Evolutionary conservation across 2,329 filamentous ascomycete genomes (phyloP).

Genomic region (Pseudogymnoascus sp.): DNA sequence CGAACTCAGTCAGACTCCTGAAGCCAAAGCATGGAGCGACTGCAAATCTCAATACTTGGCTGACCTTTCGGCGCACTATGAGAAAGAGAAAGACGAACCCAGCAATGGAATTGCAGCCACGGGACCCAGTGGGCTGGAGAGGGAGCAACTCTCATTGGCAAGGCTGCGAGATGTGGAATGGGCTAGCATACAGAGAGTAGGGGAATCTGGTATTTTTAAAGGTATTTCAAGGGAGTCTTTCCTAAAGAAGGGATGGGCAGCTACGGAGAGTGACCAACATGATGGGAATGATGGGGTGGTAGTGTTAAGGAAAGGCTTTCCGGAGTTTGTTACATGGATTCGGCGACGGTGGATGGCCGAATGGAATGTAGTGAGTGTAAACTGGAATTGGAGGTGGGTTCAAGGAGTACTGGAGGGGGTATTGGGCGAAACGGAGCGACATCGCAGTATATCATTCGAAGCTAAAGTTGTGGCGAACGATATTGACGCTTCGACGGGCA

Average conservation of each 20-base stretch:
- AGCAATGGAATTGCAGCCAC: neutral
- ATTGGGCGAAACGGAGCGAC: too few relatives aligned
- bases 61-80: conserved; percentile 16
- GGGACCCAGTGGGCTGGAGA: neutral
- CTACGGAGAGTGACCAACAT: conserved; percentile 10
- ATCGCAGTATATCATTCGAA: too few relatives aligned
- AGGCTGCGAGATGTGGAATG: conserved; percentile 21
- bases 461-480: conserved; percentile 2
- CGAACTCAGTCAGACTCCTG: conserved; percentile 9
- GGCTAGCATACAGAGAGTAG: conserved; percentile 22
- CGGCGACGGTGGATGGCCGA: neutral
- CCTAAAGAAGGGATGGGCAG: conserved; percentile 16
- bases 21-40: conserved; percentile 9
- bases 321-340: neutral
- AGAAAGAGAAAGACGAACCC: conserved; percentile 13
- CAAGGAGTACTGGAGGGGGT: conserved; percentile 13
- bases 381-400: conserved; percentile 20
- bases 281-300: neutral
- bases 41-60: conserved; percentile 19
- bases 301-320: neutral
- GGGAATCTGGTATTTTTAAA: conserved; percentile 21
- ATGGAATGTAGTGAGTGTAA: conserved; percentile 7
- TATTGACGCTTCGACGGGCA: neutral
- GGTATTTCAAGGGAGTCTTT: conserved; percentile 17
- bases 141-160: conserved; percentile 21